Base-by-base conservation (phyloP, 1,284 basidiomycete species). In the Puccinia coronata region DNA sequence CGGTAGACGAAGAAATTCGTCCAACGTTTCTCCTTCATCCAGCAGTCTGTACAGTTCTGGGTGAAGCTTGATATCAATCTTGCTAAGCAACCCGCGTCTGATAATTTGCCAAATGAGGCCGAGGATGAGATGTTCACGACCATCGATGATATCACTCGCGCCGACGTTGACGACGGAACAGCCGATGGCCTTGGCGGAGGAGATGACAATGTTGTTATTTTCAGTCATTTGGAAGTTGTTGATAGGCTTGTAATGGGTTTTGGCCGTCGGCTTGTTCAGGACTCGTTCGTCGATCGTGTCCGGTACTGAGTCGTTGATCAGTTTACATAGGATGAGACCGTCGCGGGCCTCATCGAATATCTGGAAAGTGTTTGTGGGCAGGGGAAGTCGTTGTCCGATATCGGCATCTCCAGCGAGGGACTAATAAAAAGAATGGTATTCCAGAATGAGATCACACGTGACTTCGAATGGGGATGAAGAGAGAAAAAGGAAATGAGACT, bases 311-410 rank as follows among this genome's bases (percentile, higher is more conserved):
- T 85, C 84, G 82, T 86, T 86, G 83, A 86, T 86, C 47, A 86
- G 84, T 83, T 86, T 86, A 83, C 85, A 86, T 34, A 86, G 84
- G 9, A 86, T 81, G 4, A 86, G 83, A 75, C 86, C 86, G 70
- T 86, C 86, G 47, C 70, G 49, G 87, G 92, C 93, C 87, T 99
- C 96, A 86, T 99, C 97, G 84, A 99, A 99, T 81, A 99, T 90
- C 85, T 99, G 97, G 94, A 99, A 98, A 34, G 95, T 98, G 83
- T 95, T 90, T n/a, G 95, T 96, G 0, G 96, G 95, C 84, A 99
- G 96, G 16, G 96, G 96, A 82, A 96, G 90, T 57, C 95, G 90
- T 82, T 89, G 87, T 28, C 91, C 92, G 72, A 99, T 89, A 86
- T 98, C 95, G 25, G 90, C 86, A 86, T 99, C 97, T 75, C 93